phyloP scores from a whole-genome alignment of 148 eudicot species.

The Camellia sinensis region DNA sequence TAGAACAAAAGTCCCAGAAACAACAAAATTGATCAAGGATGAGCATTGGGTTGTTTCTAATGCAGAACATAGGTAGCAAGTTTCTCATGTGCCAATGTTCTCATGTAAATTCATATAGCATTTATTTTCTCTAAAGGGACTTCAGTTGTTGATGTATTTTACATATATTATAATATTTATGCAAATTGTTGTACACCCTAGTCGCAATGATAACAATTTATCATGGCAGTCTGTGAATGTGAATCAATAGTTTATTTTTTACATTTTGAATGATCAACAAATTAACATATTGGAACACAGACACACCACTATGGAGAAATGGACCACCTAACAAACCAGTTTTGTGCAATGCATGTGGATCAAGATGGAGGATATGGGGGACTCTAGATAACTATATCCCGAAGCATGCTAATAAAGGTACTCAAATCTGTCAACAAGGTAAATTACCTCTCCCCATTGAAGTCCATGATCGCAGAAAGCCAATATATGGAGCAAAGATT shows the following conservation, averaged over 20 bases:
- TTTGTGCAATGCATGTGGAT: constrained; percentile 27
- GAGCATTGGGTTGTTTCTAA: background rate
- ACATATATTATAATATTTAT: background rate
- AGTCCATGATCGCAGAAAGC: background rate
- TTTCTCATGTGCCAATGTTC: background rate
- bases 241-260: background rate
- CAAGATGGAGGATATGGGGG: constrained; percentile 21
- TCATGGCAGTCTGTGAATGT: background rate
- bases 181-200: background rate
- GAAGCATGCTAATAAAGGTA: constrained; percentile 6
- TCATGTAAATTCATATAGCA: background rate
- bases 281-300: constrained; percentile 15
- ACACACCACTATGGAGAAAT: constrained; percentile 24
- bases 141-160: background rate
- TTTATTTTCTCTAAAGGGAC: background rate
- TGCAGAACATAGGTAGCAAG: background rate
- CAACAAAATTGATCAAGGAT: background rate
- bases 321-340: constrained; percentile 22
- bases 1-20: background rate
- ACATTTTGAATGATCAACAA: background rate
- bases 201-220: background rate
- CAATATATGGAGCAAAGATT: background rate
- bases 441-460: constrained; percentile 3
- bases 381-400: constrained; percentile 17
- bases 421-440: constrained; percentile 7